Percentiles rank a stretch among this genome's conserved stretches.
Evolutionary conservation across 805 yeast species (phyloP).

Genomic region (Metschnikowia similis): DNA sequence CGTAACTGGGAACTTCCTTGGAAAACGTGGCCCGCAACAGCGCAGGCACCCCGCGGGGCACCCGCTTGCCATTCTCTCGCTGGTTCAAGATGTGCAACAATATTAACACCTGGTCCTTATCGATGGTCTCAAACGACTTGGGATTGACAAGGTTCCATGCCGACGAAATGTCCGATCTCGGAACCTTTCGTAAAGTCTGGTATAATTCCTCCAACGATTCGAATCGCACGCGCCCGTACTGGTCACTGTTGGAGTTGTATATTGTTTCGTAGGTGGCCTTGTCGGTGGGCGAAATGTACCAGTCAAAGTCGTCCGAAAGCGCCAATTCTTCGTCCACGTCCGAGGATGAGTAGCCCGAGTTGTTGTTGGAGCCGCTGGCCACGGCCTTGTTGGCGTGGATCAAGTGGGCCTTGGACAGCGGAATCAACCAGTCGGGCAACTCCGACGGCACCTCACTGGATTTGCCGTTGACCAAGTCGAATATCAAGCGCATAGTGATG

Average conservation of each 20-base stretch:
- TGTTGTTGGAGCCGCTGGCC: constrained; percentile 25
- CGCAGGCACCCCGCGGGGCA: constrained; percentile 94
- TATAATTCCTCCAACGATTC: constrained; percentile 68
- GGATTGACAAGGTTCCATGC: constrained; percentile 98
- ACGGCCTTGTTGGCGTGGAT: constrained; percentile 79
- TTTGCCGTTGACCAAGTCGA: constrained; percentile 80
- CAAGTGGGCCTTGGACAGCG: constrained; percentile 81
- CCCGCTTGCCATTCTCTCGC: constrained; percentile 74
- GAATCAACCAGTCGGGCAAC: constrained; percentile 90
- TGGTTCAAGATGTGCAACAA: constrained; percentile 89
- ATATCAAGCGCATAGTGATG: constrained; percentile 92
- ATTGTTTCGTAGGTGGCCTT: constrained; percentile 72
- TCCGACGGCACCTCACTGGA: constrained; percentile 55
- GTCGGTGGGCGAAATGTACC: constrained; percentile 95
- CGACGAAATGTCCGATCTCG: constrained; percentile 76
- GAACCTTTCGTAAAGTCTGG: constrained; percentile 63
- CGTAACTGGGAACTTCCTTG: constrained; percentile 75
- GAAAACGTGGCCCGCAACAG: constrained; percentile 87
- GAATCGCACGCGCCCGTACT: constrained; percentile 74
- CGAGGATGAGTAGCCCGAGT: constrained; percentile 11
- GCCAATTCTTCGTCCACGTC: constrained; percentile 64
- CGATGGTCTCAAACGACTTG: constrained; percentile 78
- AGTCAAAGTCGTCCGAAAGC: constrained; percentile 71
- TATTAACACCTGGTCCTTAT: constrained; percentile 87
- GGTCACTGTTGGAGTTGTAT: constrained; percentile 69